Evolutionary conservation across 1,284 basidiomycete species (phyloP), one percentile per base, ranked within the genome.

Genomic region (Prillingera fragicola): DNA sequence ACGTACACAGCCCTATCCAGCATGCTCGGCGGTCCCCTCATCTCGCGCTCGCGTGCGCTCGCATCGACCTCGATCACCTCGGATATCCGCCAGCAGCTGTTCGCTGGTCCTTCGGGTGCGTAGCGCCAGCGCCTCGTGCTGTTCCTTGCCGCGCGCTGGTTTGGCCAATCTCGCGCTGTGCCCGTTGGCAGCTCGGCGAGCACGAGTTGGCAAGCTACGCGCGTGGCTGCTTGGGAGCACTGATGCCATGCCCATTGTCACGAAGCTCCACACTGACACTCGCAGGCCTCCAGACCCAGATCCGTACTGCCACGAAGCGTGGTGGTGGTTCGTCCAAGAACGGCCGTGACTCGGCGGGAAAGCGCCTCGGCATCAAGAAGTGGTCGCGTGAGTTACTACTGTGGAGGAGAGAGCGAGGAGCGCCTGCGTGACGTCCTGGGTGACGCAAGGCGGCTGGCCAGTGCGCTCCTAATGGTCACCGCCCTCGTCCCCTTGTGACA

Each of bases 301-400:
- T 92, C 43, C 82, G 91, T 69, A 92, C 85, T 18, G 88, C 91
- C 33, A 95, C 92, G 43, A 96, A 96, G 73, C 82, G 87, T 41
- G 90, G 89, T 42, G 91, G 91, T 63, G 91, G 91, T 41, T 87
- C 84, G 21, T 84, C 90, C 5, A 82, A 84, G 67, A 95, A 95
- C 67, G 84, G 90, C 57, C 83, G 91, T 54, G 85, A 87, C 50
- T 90, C 88, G 3, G 83, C 87, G 25, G 91, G 91, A 57, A 85
- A 88, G 72, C 82, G 91, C 28, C 72, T 96, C 35, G 92, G 91
- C 59, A 76, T 95, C 33, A 96, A 96, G 75, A 89, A 88, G 72
- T 95, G 88, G 70, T 89, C 87, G 55, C 88, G 91, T 87, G 57
- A 49, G 78, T 69, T 21, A 5, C n/a, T n/a, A n/a, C n/a, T n/a